Percentiles rank a stretch among this genome's conserved stretches.
Evolutionary conservation across 2,329 filamentous ascomycete species (phyloP).

Genomic region (Sporothrix euskadiensis): DNA sequence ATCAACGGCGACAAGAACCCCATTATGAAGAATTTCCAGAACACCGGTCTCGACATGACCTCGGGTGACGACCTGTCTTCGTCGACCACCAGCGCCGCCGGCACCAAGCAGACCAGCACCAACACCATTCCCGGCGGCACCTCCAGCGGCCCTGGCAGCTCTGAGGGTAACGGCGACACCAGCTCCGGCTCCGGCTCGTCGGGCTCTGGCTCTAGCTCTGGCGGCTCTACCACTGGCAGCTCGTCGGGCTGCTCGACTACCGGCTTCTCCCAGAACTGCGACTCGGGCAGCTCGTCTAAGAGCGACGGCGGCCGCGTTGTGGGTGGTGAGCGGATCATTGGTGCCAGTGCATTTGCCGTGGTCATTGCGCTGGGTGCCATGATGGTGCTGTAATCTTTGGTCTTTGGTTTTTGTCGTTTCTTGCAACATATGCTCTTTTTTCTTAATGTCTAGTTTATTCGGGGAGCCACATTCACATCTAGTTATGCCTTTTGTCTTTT

Average conservation of each 20-base stretch:
- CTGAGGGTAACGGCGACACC: slow-evolving; percentile 29
- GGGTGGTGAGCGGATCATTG: slow-evolving; percentile 36
- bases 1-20: slow-evolving; percentile 73
- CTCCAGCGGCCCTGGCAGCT: slow-evolving; percentile 34
- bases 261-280: slow-evolving; percentile 48
- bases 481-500: slow-evolving; percentile 1
- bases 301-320: slow-evolving; percentile 35
- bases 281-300: slow-evolving; percentile 38
- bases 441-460: slow-evolving; percentile 18
- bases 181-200: background rate
- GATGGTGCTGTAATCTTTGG: slow-evolving; percentile 36
- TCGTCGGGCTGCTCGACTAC: slow-evolving; percentile 41
- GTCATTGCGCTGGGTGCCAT: slow-evolving; percentile 41
- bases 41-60: slow-evolving; percentile 75
- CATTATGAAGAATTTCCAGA: slow-evolving; percentile 74
- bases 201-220: slow-evolving; percentile 31
- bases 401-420: slow-evolving; percentile 15
- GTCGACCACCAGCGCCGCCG: slow-evolving; percentile 27
- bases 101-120: slow-evolving; percentile 27
- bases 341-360: slow-evolving; percentile 43
- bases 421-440: background rate
- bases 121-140: slow-evolving; percentile 39
- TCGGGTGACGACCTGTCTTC: slow-evolving; percentile 38
- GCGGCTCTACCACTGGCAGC: slow-evolving; percentile 4
- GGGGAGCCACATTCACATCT: background rate